phyloP scores from a whole-genome alignment of 2,329 filamentous ascomycete genomes.

The Chrysoporthe deuterocubensis region DNA sequence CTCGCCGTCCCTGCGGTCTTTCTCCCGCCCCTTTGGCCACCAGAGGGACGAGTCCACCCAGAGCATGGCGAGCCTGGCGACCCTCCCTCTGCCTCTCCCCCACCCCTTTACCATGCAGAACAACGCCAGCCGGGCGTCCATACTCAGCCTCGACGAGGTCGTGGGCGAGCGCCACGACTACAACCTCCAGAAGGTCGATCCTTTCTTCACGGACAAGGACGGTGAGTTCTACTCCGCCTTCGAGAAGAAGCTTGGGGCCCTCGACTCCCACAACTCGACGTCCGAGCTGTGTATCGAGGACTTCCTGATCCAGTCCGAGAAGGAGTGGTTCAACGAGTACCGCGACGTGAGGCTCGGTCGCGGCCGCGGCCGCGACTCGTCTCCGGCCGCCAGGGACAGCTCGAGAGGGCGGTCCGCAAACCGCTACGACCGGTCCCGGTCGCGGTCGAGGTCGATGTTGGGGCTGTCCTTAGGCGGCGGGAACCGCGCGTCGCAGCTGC shows the following conservation, averaged over 20 bases:
- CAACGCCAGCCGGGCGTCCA: conserved; percentile 46
- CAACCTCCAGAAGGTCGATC: conserved; percentile 68
- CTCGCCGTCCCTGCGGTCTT: conserved; percentile 27
- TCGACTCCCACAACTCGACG: conserved; percentile 60
- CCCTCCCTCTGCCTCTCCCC: conserved; percentile 10
- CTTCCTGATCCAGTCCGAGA: conserved; percentile 67
- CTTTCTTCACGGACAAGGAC: conserved; percentile 68
- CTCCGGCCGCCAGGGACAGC: conserved; percentile 20
- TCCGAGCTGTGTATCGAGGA: conserved; percentile 66
- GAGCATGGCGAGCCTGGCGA: conserved; percentile 14
- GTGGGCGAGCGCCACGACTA: conserved; percentile 65
- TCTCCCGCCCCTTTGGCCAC: conserved; percentile 28
- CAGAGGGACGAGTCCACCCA: conserved; percentile 22
- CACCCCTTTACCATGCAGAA: conserved; percentile 26
- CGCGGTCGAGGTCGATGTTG: conserved; percentile 40
- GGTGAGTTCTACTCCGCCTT: conserved; percentile 65
- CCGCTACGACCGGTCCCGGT: conserved; percentile 37
- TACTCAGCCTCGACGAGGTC: conserved; percentile 59
- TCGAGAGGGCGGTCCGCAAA: conserved; percentile 32
- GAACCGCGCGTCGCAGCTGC: conserved; percentile 11
- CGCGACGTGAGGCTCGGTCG: conserved; percentile 61
- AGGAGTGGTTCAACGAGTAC: conserved; percentile 67
- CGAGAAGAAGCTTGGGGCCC: conserved; percentile 57
- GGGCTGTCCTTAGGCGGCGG: conserved; percentile 10
- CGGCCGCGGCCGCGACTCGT: conserved; percentile 15